Evolutionary conservation across 495 filamentous ascomycete species (phyloP).

Genomic region (Chaetomidium leptoderma): DNA sequence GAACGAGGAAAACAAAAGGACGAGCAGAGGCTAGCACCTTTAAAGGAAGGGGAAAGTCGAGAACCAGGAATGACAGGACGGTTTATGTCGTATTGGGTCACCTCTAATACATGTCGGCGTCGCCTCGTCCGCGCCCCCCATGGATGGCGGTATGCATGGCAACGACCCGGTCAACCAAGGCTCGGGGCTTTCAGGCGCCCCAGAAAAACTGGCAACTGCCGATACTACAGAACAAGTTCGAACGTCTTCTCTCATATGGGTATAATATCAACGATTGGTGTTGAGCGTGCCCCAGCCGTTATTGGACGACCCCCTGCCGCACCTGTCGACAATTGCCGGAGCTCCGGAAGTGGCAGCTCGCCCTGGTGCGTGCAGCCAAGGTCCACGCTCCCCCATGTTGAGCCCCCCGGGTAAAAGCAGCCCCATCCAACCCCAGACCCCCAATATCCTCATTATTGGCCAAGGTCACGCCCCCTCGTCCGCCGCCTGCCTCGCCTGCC

Average conservation of each 20-base stretch:
- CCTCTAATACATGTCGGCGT: constrained; percentile 9
- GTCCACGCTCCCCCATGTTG: constrained; percentile 14
- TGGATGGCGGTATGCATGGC: not conserved
- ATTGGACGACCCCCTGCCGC: constrained; percentile 37
- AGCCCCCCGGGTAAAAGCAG: constrained; percentile 25
- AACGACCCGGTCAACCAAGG: constrained; percentile 19
- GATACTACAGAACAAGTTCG: constrained; percentile 39
- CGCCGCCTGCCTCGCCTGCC: constrained; percentile 2
- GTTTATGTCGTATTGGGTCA: constrained; percentile 11
- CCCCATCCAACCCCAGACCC: constrained; percentile 10
- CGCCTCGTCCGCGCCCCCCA: not conserved
- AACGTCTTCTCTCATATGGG: constrained; percentile 36
- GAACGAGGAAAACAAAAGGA: not conserved
- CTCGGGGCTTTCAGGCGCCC: constrained; percentile 21
- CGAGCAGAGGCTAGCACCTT: not conserved
- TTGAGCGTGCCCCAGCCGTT: constrained; percentile 27
- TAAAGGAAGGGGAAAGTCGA: not conserved
- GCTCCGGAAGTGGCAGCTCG: constrained; percentile 29
- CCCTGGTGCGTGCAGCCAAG: not conserved
- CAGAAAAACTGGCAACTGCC: constrained; percentile 39
- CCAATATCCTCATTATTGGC: constrained; percentile 15
- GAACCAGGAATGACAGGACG: not conserved
- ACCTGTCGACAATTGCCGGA: constrained; percentile 39
- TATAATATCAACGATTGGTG: constrained; percentile 38
- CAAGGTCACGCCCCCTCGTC: constrained; percentile 16